phyloP scores from a whole-genome alignment of 306 rosid species.

The Malus fusca region DNA sequence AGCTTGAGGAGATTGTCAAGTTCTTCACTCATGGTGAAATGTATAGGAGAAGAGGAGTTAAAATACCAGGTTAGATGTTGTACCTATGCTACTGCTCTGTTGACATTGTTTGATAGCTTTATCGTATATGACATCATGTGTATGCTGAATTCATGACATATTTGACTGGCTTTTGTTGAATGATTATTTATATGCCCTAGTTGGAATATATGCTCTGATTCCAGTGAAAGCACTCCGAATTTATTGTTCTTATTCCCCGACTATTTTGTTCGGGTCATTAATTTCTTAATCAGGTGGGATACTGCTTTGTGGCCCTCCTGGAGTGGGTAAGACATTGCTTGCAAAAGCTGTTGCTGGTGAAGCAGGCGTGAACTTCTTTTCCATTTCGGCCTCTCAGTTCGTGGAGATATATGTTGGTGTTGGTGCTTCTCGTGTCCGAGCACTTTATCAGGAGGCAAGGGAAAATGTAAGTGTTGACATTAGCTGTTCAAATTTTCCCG shows the following conservation, averaged over 20 bases:
- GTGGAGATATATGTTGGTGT: slow-evolving; percentile 97
- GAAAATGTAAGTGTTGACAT: slow-evolving; percentile 53
- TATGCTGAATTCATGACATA: not conserved
- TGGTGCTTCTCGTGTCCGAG: slow-evolving; percentile 98
- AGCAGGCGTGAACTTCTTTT: slow-evolving; percentile 98
- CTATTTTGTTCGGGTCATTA: slow-evolving; percentile 8
- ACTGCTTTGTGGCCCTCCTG: slow-evolving; percentile 98
- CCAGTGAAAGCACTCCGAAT: not conserved
- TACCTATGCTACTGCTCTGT: slow-evolving; percentile 5
- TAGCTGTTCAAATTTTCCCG: slow-evolving; percentile 10
- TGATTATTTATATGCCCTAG: not conserved
- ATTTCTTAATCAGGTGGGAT: slow-evolving; percentile 75
- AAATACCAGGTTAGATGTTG: slow-evolving; percentile 69
- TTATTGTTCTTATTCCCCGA: too few relatives aligned
- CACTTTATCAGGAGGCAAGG: slow-evolving; percentile 89
- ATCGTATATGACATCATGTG: not conserved
- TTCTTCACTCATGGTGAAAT: slow-evolving; percentile 97
- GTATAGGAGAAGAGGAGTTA: slow-evolving; percentile 91
- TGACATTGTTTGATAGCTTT: not conserved
- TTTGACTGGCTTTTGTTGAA: not conserved
- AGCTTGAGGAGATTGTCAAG: slow-evolving; percentile 98
- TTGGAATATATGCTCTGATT: not conserved
- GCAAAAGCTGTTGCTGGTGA: slow-evolving; percentile 99
- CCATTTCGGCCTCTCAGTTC: slow-evolving; percentile 95
- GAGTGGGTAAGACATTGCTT: slow-evolving; percentile 94